phyloP scores from a whole-genome alignment of 2,329 filamentous ascomycete genomes.

The Neurospora sp. region DNA sequence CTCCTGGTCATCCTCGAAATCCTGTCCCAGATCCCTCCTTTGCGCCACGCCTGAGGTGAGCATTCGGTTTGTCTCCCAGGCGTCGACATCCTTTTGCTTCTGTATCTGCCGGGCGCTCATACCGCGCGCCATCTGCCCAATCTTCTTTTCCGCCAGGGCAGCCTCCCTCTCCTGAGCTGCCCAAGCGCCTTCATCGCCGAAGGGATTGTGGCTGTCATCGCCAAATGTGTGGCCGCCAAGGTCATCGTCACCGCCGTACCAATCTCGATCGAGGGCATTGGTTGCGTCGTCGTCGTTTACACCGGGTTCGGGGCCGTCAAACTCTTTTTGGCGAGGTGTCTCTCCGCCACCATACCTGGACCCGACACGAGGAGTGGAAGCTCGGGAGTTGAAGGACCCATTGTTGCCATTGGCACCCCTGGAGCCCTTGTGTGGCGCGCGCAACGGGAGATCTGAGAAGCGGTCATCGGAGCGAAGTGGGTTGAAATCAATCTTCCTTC shows the following conservation, averaged over 20 bases:
- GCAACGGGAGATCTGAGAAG: conserved; percentile 42
- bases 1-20: conserved; percentile 87
- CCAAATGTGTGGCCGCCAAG: conserved; percentile 76
- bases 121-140: conserved; percentile 48
- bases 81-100: conserved; percentile 89
- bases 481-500: conserved; percentile 55
- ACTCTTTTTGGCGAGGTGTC: conserved; percentile 43
- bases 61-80: conserved; percentile 99
- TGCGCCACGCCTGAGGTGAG: conserved; percentile 92
- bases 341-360: conserved; percentile 22
- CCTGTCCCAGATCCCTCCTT: conserved; percentile 66
- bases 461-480: conserved; percentile 43
- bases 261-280: conserved; percentile 74
- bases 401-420: conserved; percentile 16
- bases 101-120: conserved; percentile 68
- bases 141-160: conserved; percentile 70
- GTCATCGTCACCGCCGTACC: conserved; percentile 86
- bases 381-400: conserved; percentile 16
- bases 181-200: conserved; percentile 66
- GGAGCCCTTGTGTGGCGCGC: conserved; percentile 27
- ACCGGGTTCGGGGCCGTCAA: conserved; percentile 52
- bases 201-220: conserved; percentile 88
- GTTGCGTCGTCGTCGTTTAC: conserved; percentile 55
- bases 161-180: conserved; percentile 64
- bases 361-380: conserved; percentile 20